phyloP scores from a whole-genome alignment of 2,329 filamentous ascomycete genomes.

The Didymella pomorum region DNA sequence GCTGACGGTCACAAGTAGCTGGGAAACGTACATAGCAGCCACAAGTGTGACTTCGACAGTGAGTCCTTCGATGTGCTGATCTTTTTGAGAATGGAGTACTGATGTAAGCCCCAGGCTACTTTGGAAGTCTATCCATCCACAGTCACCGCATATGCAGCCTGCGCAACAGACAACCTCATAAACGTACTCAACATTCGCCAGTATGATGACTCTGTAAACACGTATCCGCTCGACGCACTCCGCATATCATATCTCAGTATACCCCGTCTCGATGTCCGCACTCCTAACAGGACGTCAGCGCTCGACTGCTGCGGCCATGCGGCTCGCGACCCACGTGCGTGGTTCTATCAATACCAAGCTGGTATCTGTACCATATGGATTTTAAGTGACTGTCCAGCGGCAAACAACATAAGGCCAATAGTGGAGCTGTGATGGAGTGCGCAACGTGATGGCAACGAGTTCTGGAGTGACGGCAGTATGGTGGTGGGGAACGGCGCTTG shows the following conservation, averaged over 20 bases:
- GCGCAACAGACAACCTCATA: background rate
- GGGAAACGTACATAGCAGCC: background rate
- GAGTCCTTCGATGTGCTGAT: background rate
- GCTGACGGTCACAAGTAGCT: background rate
- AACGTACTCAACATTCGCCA: background rate
- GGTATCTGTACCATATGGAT: background rate
- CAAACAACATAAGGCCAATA: background rate
- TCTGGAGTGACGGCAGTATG: background rate
- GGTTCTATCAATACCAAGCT: background rate
- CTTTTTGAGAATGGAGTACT: background rate
- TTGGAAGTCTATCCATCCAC: background rate
- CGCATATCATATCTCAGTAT: background rate
- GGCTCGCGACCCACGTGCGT: background rate
- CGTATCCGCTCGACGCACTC: background rate
- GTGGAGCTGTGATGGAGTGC: background rate
- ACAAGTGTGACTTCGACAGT: background rate
- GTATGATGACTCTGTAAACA: background rate
- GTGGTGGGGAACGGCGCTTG: constrained; percentile 2
- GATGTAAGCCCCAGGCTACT: background rate
- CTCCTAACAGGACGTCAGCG: background rate
- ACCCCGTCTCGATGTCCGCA: background rate
- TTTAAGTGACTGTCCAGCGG: background rate
- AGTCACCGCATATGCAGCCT: background rate
- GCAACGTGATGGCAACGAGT: background rate
- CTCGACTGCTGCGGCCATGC: background rate